Percentiles rank a stretch among this genome's conserved stretches.
phyloP scores from a whole-genome alignment of 1,139 yeast species.

The Protomyces arabidopsidicola region DNA sequence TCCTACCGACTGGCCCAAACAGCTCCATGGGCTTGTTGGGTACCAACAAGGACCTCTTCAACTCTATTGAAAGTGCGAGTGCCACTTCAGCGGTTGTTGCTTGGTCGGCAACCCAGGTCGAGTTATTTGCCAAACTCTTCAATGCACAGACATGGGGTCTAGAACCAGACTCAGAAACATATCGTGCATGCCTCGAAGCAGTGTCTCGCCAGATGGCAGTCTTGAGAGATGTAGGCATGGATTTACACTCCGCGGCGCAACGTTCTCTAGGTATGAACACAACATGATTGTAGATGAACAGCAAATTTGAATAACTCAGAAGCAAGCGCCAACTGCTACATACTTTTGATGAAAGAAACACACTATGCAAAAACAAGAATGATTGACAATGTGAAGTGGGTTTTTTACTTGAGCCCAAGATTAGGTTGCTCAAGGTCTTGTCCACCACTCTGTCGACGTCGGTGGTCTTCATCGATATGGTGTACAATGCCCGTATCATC shows the following conservation, averaged over 20 bases:
- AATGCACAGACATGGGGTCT: slow-evolving; percentile 68
- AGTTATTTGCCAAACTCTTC: slow-evolving; percentile 51
- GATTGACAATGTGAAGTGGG: neutral
- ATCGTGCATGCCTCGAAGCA: slow-evolving; percentile 51
- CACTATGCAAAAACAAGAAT: neutral
- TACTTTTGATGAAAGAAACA: neutral
- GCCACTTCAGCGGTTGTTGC: slow-evolving; percentile 11
- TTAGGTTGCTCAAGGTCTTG: slow-evolving; percentile 4
- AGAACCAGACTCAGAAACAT: slow-evolving; percentile 47
- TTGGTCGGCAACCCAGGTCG: slow-evolving; percentile 15
- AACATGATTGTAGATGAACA: neutral
- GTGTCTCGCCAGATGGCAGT: slow-evolving; percentile 59
- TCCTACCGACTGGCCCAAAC: neutral
- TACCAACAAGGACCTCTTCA: neutral
- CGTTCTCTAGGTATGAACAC: neutral
- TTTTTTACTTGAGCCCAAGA: neutral
- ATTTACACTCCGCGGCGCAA: slow-evolving; percentile 53
- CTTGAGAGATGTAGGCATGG: slow-evolving; percentile 63
- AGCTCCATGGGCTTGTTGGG: neutral
- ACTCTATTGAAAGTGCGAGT: neutral
- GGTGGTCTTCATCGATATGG: slow-evolving; percentile 19
- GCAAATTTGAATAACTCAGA: too few relatives aligned
- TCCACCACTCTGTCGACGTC: slow-evolving; percentile 19
- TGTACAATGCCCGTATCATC: slow-evolving; percentile 31
- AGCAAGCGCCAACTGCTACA: neutral